Base-by-base conservation (phyloP, 352 stramenopile species). In the Pythium myriotylum region DNA sequence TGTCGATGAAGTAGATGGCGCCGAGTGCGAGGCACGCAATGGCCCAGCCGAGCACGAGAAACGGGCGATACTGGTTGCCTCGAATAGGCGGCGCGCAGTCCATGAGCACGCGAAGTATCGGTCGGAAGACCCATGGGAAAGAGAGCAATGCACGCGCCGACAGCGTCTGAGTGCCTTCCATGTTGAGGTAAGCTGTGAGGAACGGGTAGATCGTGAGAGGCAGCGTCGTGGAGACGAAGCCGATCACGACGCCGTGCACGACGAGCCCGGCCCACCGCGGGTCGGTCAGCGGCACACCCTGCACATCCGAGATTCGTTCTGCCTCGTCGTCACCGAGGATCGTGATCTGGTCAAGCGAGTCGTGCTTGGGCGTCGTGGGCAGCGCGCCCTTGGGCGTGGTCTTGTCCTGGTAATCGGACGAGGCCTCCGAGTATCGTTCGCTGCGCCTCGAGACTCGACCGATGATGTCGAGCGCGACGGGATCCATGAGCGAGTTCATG, bases 121-220 rank as follows among this genome's bases (percentile, higher is more conserved):
- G 72, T 52, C 84, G 83, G 51, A 84, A 66, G 16, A 65, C 63
- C 76, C 74, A 88, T 12, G 76, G 75, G 4, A 86, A 50, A 10
- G 65, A 67, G 17, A 88, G 50, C 49, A 88, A 43, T 42, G 69
- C 67, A 13, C 70, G 70, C 7, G 74, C 73, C 43, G 77, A 85
- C 24, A 81, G 46, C 3, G 74, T 75, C 58, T 84, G 74, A 10
- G 75, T 81, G 54, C 74, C 74, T 70, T 88, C 71, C 74, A 86
- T 84, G 49, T 84, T 83, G 45, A 89, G 65, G 54, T 87, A 79
- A 61, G 71, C 81, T 5, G 62, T 83, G 39, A 89, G 72, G 45
- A 86, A 86, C 6, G 80, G 29, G 29, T 35, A 35, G 5, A 35
- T 10, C 5, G 29, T 35, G 29, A 35, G 29, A 5, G 29, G 29